phyloP scores from a whole-genome alignment of 2,329 filamentous ascomycete species.

The Fusarium armeniacum region DNA sequence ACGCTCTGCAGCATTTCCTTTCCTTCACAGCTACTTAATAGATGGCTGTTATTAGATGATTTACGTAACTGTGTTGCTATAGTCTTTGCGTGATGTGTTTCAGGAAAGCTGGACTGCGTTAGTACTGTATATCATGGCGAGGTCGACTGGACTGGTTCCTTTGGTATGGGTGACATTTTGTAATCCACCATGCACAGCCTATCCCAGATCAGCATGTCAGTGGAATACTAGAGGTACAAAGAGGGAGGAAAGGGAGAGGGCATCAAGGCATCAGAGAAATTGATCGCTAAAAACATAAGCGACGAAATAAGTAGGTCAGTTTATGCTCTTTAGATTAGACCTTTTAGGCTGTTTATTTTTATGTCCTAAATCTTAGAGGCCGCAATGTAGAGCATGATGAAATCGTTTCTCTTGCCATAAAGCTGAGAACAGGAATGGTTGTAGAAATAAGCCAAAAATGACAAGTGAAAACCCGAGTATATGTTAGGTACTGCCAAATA shows the following conservation, averaged over 20 bases:
- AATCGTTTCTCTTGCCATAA: neutral
- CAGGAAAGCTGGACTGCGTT: neutral
- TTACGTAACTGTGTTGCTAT: conserved; percentile 9
- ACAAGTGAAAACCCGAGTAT: too few species aligned
- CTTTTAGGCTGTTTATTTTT: too few species aligned
- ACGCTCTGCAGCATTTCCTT: conserved; percentile 48
- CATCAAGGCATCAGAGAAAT: too few species aligned
- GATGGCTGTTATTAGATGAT: conserved; percentile 47
- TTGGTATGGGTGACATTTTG: neutral
- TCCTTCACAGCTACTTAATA: conserved; percentile 49
- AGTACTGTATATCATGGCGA: conserved; percentile 2
- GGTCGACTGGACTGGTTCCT: conserved; percentile 19
- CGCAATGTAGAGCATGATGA: neutral
- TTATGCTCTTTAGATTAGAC: too few species aligned
- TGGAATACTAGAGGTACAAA: neutral
- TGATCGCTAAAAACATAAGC: too few species aligned
- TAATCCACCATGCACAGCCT: neutral
- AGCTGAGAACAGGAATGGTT: neutral
- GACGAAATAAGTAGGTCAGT: too few species aligned
- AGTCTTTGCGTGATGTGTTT: neutral
- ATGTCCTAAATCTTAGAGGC: too few species aligned
- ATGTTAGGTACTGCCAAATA: neutral
- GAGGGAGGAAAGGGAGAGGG: too few species aligned
- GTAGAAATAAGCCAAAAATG: too few species aligned
- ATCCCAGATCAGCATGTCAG: neutral